These are phyloP conservation scores for Trichocomaceae sp. DNA, from an alignment of 2,329 filamentous ascomycete species.

Conservation along the genomic window DNA sequence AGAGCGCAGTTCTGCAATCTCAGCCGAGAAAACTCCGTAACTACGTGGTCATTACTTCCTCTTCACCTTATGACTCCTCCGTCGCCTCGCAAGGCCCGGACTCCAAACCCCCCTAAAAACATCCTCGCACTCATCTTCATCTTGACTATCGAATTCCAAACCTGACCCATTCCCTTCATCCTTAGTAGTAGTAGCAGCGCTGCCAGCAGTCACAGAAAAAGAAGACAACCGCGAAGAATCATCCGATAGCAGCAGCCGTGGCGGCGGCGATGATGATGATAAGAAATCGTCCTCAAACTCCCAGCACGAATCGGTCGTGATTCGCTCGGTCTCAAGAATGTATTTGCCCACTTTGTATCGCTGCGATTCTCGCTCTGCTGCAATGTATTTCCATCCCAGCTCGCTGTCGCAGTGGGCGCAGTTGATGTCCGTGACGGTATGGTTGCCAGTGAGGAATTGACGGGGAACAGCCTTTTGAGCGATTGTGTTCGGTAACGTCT, in stretches of 20 bases:
- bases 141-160: constrained; percentile 57
- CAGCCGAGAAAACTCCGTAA: background rate
- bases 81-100: constrained; percentile 44
- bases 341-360: constrained; percentile 62
- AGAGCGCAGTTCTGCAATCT: background rate
- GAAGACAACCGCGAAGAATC: background rate
- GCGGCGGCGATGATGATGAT: background rate
- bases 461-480: constrained; percentile 51
- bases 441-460: constrained; percentile 56
- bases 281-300: constrained; percentile 31
- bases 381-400: constrained; percentile 60
- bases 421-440: constrained; percentile 56
- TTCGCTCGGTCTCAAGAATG: constrained; percentile 56
- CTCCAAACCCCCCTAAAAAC: constrained; percentile 58
- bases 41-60: constrained; percentile 18
- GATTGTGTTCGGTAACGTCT: constrained; percentile 52
- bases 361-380: constrained; percentile 55
- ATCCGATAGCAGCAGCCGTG: background rate
- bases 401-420: constrained; percentile 52
- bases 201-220: background rate
- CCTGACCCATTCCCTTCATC: background rate
- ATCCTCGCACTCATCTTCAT: constrained; percentile 62
- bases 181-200: background rate
- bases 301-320: constrained; percentile 48
- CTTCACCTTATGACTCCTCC: constrained; percentile 35